Evolutionary conservation across 2,329 filamentous ascomycete species (phyloP), one percentile per base, ranked within the genome.

Genomic region (Pseudopyrenochaeta lycopersici): DNA sequence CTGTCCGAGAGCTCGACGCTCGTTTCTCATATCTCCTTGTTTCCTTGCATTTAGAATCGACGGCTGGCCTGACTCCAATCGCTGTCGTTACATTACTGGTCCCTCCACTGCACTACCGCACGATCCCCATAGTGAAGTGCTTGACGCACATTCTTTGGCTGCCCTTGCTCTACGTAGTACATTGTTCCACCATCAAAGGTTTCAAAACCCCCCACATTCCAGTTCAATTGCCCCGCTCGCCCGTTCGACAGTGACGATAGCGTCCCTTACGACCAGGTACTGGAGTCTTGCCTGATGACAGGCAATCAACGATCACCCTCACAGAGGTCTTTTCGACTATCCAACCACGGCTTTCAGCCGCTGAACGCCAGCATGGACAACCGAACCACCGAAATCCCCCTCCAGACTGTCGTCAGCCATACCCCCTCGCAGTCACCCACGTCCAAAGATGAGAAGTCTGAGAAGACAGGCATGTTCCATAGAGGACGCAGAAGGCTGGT

Each of bases 361-460:
- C 59, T 77, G 47, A 58, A 61, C 60, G 65, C 64, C 60, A 74
- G 72, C 46, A 82, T 82, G 78, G 62, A 72, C 30, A 45, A 51
- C 77, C 80, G 64, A 23, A 85, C 84, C 21, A 84, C 84, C 63
- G 82, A 88, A 62, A 89, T 89, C 46, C 86, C 86, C 7, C 77
- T 89, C 58, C 81, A 84, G 61, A 80, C 78, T 42, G 82, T 87
- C 35, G 73, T 79, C 59, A 84, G 80, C 51, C 77, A 78, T 56
- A 75, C 77, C 46, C 78, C 79, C 54, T 75, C 76, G 4, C 64
- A 73, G 30, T 50, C 57, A 7, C 61, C 68, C 10, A 70, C 58
- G 11, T 51, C 59, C 23, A 61, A 64, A 10, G 66, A 66, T 65
- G 66, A 63, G 63, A 54, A 77, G 67, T 67, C 69, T n/a, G 74